Percentiles rank a stretch among this genome's conserved stretches.
Conservation (phyloP, 108 stramenopile species). For the Nitzschia sp. region DNA sequence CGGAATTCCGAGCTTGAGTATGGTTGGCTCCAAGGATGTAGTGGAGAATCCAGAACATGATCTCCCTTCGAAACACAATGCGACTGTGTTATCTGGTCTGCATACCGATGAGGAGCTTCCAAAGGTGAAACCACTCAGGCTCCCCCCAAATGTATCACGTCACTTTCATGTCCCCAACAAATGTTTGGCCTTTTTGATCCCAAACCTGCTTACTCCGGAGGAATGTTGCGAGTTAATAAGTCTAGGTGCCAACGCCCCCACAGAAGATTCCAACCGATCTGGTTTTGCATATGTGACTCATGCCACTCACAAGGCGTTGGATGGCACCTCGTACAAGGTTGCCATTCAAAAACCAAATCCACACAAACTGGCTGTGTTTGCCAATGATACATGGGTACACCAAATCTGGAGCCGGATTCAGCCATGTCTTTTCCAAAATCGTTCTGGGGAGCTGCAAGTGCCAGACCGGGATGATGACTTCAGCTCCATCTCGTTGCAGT, state of each 20-base stretch:
- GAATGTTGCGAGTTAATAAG: conserved; percentile 52
- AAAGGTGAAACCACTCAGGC: not conserved
- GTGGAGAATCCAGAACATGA: not conserved
- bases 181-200: conserved; percentile 47
- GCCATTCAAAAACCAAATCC: conserved; percentile 57
- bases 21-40: not conserved
- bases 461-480: not conserved
- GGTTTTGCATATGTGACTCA: conserved; percentile 62
- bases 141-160: conserved; percentile 48
- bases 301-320: conserved; percentile 52
- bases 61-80: too few relatives aligned
- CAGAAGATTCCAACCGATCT: not conserved
- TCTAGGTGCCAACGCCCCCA: conserved; percentile 17
- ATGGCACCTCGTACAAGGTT: conserved; percentile 49
- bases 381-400: conserved; percentile 37
- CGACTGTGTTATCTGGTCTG: not conserved
- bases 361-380: conserved; percentile 73
- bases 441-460: not conserved
- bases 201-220: conserved; percentile 32
- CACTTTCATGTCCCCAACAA: conserved; percentile 44
- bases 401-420: conserved; percentile 41
- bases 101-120: not conserved
- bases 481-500: not conserved
- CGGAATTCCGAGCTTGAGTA: not conserved
- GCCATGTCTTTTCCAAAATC: conserved; percentile 1